Base-by-base conservation (phyloP, 495 filamentous ascomycete genomes). In the Penicillium longicatenatum region DNA sequence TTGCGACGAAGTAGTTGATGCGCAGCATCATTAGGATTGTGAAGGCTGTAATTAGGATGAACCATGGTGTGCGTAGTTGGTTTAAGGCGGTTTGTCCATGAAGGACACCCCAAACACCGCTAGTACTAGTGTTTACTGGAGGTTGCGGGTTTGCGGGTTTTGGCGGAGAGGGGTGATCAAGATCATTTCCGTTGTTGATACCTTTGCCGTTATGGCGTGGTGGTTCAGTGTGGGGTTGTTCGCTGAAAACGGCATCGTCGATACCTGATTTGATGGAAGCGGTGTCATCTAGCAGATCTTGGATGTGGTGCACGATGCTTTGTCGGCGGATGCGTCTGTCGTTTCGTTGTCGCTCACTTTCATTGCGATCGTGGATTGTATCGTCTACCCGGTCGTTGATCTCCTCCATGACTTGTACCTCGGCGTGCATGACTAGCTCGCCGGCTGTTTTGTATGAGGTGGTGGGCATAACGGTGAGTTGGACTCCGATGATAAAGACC, bases 1-100 rank as follows among this genome's bases (percentile, higher is more conserved):
- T 94, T 1, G 94, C 92, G 30, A 98, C 91, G 64, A 98, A 98
- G 80, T 92, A 98, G 75, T 98, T 98, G 70, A 97, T 97, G 17
- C 93, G 85, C 0, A 89, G 90, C 93, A 96, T 97, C 71, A 94
- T 91, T 19, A 96, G 71, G 21, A 94, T 81, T 0, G 94, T 97
- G 73, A 97, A 97, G 3, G 90, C 64, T 7, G 90, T 86, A 59
- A 97, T 92, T 26, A 97, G 78, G 22, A 89, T 73, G 64, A 96
- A 98, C 93, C 93, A 98, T 2, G 88, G 88, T 3, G 86, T 87
- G 30, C 67, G 71, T 66, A 98, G 89, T 74, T 98, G 94, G 50
- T 88, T 72, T 14, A 78, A 60, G 0, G 91, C 89, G 5, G 88
- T 82, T 44, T 76, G 78, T 19, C 87, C 87, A 70, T 98, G 94